These are phyloP conservation scores for Falciphora oryzae DNA, from an alignment of 2,329 filamentous ascomycete species.

Conservation along the genomic window DNA sequence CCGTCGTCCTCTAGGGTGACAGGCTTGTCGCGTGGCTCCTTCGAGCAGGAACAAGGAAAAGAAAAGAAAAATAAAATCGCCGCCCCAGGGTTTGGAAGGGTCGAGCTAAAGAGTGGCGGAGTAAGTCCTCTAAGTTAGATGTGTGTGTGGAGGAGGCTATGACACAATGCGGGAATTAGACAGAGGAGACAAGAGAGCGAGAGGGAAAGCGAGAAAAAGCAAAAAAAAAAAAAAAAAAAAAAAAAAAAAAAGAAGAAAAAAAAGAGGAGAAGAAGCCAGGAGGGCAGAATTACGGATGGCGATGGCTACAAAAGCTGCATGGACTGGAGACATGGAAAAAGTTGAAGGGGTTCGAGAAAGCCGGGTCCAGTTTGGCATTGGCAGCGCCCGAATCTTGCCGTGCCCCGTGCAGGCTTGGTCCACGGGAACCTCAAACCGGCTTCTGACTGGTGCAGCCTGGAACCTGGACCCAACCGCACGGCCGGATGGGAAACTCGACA, in stretches of 20 bases:
- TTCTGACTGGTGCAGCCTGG: not conserved
- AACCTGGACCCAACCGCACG: not conserved
- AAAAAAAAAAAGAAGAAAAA: not conserved
- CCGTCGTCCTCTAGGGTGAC: not conserved
- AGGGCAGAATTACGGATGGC: not conserved
- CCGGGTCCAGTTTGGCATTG: not conserved
- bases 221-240: not conserved
- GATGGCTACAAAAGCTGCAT: not conserved
- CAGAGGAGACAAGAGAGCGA: not conserved
- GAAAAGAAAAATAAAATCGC: not conserved
- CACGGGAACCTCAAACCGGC: not conserved
- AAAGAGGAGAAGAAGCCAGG: not conserved
- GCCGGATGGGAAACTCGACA: too few species aligned
- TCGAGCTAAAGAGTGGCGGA: constrained; percentile 7
- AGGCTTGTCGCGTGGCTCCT: not conserved
- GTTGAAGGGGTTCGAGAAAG: not conserved
- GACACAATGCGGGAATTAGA: not conserved
- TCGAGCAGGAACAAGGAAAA: not conserved
- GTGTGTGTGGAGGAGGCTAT: constrained; percentile 1
- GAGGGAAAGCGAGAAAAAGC: not conserved
- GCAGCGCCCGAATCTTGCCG: not conserved
- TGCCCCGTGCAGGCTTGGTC: not conserved
- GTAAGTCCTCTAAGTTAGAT: constrained; percentile 6
- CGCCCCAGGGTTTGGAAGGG: not conserved
- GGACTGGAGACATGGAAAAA: not conserved